Percentiles rank a stretch among this genome's conserved stretches.
These are phyloP conservation scores for Syzygium syzygioides DNA, from an alignment of 441 rosid genomes.

Conservation along the genomic window DNA sequence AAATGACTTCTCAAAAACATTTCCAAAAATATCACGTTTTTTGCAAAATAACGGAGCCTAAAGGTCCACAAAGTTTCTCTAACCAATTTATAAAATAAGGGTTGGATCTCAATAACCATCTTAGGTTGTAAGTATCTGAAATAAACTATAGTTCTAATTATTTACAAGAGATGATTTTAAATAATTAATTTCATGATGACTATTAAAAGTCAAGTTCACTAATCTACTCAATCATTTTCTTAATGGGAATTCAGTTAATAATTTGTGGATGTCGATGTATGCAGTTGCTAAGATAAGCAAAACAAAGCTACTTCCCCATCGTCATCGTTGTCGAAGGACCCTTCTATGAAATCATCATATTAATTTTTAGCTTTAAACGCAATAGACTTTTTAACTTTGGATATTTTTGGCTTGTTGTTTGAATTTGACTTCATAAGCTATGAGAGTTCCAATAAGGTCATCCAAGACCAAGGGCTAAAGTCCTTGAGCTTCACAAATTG, in stretches of 20 bases:
- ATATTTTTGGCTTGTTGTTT: background rate
- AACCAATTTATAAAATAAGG: background rate
- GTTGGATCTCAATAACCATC: background rate
- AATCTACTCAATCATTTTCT: background rate
- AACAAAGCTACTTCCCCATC: too few species aligned
- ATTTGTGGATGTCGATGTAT: background rate
- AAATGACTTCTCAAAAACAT: too few species aligned
- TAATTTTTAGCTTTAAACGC: background rate
- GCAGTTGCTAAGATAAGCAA: background rate
- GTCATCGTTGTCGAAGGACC: too few species aligned
- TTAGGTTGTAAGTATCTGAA: too few species aligned
- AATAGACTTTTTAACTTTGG: too few species aligned
- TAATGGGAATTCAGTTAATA: background rate
- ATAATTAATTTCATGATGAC: background rate
- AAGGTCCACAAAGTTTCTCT: background rate
- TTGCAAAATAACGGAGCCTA: background rate
- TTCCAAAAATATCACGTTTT: too few species aligned
- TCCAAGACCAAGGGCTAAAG: background rate
- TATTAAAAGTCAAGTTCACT: background rate
- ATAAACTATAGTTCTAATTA: background rate
- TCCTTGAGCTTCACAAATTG: background rate
- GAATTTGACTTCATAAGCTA: background rate
- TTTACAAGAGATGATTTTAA: background rate
- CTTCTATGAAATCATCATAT: too few species aligned
- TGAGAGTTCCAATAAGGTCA: background rate